Evolutionary conservation across 208 protist genomes (phyloP).

Genomic region (Wallacemonas sp.): DNA sequence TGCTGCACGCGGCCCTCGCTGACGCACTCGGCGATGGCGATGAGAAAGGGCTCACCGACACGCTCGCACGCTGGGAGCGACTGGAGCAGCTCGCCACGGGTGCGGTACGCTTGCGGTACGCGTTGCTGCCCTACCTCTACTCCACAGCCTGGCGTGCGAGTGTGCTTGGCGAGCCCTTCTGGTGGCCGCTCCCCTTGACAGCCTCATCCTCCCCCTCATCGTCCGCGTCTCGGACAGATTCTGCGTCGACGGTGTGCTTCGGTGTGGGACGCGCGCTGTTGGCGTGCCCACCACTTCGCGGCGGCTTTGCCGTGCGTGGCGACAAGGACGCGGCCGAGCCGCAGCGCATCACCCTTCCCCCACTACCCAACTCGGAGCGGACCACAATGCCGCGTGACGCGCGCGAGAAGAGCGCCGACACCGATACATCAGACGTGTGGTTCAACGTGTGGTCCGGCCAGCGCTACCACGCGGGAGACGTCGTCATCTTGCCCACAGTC

Average conservation of each 20-base stretch:
- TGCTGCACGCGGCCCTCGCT: background rate
- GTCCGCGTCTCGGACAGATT: too few species aligned
- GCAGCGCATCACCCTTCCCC: background rate
- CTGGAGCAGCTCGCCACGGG: slow-evolving; percentile 22
- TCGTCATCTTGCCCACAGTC: slow-evolving; percentile 1
- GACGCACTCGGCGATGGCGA: background rate
- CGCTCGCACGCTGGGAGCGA: slow-evolving; percentile 8
- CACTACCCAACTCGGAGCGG: background rate
- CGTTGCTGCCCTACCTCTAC: slow-evolving; percentile 95
- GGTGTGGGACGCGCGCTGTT: slow-evolving; percentile 27
- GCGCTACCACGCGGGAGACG: slow-evolving; percentile 1
- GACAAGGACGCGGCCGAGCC: background rate
- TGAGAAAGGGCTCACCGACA: background rate
- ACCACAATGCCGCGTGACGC: too few species aligned
- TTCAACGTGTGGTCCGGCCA: slow-evolving; percentile 48
- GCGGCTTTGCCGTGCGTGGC: background rate
- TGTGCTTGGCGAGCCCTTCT: slow-evolving; percentile 75
- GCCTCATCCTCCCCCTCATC: too few species aligned
- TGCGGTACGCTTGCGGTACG: slow-evolving; percentile 80
- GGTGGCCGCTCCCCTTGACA: slow-evolving; percentile 73
- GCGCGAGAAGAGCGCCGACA: too few species aligned
- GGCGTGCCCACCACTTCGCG: slow-evolving; percentile 28
- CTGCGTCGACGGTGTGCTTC: slow-evolving; percentile 20
- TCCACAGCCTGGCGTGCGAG: slow-evolving; percentile 84
- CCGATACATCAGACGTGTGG: too few species aligned